phyloP scores from a whole-genome alignment of 2,329 filamentous ascomycete genomes.

The Fusarium robinianum region DNA sequence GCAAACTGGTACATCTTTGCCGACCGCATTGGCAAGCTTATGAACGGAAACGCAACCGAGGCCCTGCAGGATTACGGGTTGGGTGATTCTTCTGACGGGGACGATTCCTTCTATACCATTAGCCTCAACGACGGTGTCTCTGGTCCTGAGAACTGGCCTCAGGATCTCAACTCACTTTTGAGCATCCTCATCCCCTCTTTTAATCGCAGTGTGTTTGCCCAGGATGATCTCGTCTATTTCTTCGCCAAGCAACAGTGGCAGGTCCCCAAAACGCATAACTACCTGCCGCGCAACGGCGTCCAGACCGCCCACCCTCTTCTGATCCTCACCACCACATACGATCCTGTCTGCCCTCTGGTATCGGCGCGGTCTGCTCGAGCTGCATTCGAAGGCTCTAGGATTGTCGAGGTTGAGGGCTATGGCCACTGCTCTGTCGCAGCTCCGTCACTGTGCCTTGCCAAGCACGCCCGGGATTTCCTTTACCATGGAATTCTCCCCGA shows the following conservation, averaged over 20 bases:
- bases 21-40: conserved; percentile 40
- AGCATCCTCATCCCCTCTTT: conserved; percentile 42
- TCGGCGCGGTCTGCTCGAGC: conserved; percentile 44
- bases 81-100: conserved; percentile 15
- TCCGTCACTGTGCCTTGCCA: conserved; percentile 44
- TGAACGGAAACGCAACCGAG: conserved; percentile 47
- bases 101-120: conserved; percentile 37
- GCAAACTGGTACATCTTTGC: conserved; percentile 44
- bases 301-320: conserved; percentile 39
- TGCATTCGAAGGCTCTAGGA: conserved; percentile 43
- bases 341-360: conserved; percentile 56
- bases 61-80: conserved; percentile 43
- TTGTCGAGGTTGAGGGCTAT: conserved; percentile 49
- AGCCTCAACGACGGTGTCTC: conserved; percentile 37
- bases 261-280: conserved; percentile 38
- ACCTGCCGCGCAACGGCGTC: conserved; percentile 39
- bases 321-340: conserved; percentile 39
- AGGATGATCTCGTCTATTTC: conserved; percentile 38
- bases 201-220: conserved; percentile 40
- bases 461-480: conserved; percentile 44
- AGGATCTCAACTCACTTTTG: conserved; percentile 40
- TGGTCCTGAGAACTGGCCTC: conserved; percentile 38
- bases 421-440: conserved; percentile 48
- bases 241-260: conserved; percentile 40
- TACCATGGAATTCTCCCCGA: conserved; percentile 45